These are phyloP conservation scores for Draba incana DNA, from an alignment of 345 rosid species.

Conservation along the genomic window DNA sequence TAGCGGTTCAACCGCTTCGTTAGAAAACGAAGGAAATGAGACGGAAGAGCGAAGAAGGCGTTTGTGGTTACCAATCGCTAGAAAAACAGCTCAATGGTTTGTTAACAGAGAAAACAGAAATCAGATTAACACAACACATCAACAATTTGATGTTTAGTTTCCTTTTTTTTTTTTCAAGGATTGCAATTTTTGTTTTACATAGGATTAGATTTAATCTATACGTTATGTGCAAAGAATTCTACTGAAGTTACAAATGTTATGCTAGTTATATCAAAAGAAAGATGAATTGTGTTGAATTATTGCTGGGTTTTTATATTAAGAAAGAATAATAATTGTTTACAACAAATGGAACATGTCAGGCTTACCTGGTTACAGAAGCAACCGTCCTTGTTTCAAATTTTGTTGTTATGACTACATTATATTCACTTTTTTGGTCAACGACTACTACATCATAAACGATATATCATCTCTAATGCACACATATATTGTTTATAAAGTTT, in stretches of 20 bases:
- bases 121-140: constrained; percentile 38
- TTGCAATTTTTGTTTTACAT: constrained; percentile 3
- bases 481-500: no score
- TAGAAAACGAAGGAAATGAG: constrained; percentile 32
- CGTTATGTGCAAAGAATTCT: neutral
- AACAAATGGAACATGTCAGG: constrained; percentile 41
- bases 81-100: constrained; percentile 77
- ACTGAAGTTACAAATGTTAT: constrained; percentile 2
- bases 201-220: neutral
- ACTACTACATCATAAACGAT: neutral
- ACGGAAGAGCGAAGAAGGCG: constrained; percentile 55
- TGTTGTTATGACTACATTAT: constrained; percentile 17
- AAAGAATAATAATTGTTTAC: constrained; percentile 19
- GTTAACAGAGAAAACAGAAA: constrained; percentile 61
- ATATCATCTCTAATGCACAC: neutral
- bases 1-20: constrained; percentile 36
- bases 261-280: constrained; percentile 17
- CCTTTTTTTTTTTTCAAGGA: neutral
- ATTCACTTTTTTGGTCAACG: constrained; percentile 8
- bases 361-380: constrained; percentile 42
- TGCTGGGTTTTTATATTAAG: neutral
- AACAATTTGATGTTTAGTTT: constrained; percentile 47
- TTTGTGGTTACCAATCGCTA: constrained; percentile 79
- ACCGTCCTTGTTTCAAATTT: constrained; percentile 7
- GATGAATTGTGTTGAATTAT: constrained; percentile 19